Base-by-base conservation (phyloP, 2,329 filamentous ascomycete genomes). In the Aspergillus niger region DNA sequence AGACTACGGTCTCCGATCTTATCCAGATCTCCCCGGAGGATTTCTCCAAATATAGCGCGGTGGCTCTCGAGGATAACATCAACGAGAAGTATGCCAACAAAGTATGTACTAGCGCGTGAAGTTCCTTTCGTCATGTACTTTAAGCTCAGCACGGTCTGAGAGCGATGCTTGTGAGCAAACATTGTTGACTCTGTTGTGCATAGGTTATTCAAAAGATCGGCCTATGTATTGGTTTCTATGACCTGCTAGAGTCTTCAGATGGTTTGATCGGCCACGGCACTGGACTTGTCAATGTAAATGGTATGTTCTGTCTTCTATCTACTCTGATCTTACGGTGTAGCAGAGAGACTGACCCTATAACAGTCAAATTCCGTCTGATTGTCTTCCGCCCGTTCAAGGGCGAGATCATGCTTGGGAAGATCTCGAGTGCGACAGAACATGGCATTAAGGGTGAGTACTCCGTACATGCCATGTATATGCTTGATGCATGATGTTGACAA, bases 31-130 rank as follows among this genome's bases (percentile, higher is more conserved):
- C 86, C 32, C 95, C 95, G 1, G 86, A 91, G 70, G 91, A 97
- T 74, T 97, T 98, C 73, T 85, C 88, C 63, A 95, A 95, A 77
- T 77, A 79, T 65, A 96, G 91, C 72, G 85, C 87, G 32, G 85
- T 92, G 64, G 92, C 92, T 1, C 91, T 99, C 65, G 92, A 97
- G 78, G 93, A 99, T 80, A 95, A 95, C 70, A 95, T 99, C 79
- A 98, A 99, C 75, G 85, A 88, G 65, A 99, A 99, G 79, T 99
- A 97, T 77, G 88, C 94, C 61, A 97, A 99, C 80, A 95, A 94
- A 78, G 89, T 91, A 55, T 41, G 66, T 44, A 17, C 22, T 11
- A 57, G n/a, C 41, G 20, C 41, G 13, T 44, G 20, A 13, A 1
- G 1, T 5, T 13, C 13, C 36, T 32, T 32, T 11, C 5, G n/a